Evolutionary conservation across 2,329 filamentous ascomycete genomes (phyloP), one percentile per base, ranked within the genome.

Genomic region (Ophiostoma angusticollis): DNA sequence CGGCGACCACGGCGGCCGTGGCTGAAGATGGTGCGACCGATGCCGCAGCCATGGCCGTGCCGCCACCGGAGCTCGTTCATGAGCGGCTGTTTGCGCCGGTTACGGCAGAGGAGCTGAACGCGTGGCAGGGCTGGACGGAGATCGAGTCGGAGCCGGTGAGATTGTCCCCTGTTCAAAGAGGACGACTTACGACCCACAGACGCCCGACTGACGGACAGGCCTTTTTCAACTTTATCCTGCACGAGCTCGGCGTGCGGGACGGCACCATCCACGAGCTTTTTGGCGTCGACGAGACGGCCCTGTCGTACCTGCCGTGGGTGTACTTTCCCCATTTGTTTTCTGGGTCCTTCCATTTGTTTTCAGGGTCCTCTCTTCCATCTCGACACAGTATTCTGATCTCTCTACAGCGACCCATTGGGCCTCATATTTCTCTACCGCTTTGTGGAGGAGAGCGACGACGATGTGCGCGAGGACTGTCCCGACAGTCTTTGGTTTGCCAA

Each of bases 401-500:
- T 24, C 12, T 12, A 6, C 50, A 83, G 79, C 5, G 72, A 80
- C 50, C 82, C 83, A 2, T 70, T 91, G 50, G 89, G 89, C 3
- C 62, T 96, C n/a, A 81, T 98, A 35, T 91, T 96, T 46, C 70
- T 94, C 2, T 94, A 85, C 51, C 74, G 80, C 42, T 94, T 72
- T 46, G 52, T 75, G 49, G 68, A 72, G 22, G 70, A 65, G 4
- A 59, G 66, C 6, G 62, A 64, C 27, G 56, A 63, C 37, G 58
- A 72, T 23, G 65, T 69, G n/a, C 67, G 74, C 56, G 48, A 72
- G 62, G 51, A 67, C 40, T 64, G 70, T 45, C 64, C 61, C 31
- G 62, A 73, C 3, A 63, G 74, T 22, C 65, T 96, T 14, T 98
- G 91, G 89, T 96, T 95, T 57, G 86, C 87, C 21, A 95, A 95